These are phyloP conservation scores for Yamadazyma diospyri DNA, from an alignment of 1,139 yeast species.

Conservation along the genomic window DNA sequence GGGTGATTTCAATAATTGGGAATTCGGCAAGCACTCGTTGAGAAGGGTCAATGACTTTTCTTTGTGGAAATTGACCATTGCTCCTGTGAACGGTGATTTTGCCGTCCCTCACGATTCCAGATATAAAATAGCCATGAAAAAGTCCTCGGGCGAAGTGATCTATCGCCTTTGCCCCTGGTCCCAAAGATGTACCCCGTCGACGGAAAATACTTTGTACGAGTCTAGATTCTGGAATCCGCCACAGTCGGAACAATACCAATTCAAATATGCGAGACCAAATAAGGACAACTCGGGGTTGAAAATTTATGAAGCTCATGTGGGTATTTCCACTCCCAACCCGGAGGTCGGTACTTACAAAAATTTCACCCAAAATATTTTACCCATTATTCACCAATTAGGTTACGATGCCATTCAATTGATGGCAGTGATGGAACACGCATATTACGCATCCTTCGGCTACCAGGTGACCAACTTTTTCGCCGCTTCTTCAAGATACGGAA, in stretches of 20 bases:
- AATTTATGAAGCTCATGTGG: constrained; percentile 94
- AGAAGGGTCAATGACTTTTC: constrained; percentile 57
- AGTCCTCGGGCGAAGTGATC: constrained; percentile 65
- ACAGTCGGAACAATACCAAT: constrained; percentile 41
- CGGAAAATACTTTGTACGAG: constrained; percentile 51
- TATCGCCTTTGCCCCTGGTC: constrained; percentile 92
- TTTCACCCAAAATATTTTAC: constrained; percentile 75
- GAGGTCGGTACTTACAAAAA: constrained; percentile 80
- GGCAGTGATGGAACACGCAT: constrained; percentile 99
- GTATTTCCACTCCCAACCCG: constrained; percentile 90
- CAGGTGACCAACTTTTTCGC: constrained; percentile 94
- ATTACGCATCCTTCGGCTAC: constrained; percentile 95
- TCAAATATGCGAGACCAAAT: constrained; percentile 62
- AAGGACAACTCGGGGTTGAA: constrained; percentile 52
- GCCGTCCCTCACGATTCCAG: constrained; percentile 80
- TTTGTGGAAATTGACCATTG: constrained; percentile 58
- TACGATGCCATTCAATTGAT: constrained; percentile 91
- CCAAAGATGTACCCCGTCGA: constrained; percentile 72
- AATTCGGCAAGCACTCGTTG: constrained; percentile 55
- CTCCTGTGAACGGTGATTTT: constrained; percentile 51
- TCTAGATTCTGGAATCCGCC: constrained; percentile 92
- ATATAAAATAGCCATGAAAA: constrained; percentile 67
- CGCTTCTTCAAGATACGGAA: constrained; percentile 81
- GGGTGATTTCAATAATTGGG: constrained; percentile 92
- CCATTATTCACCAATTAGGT: constrained; percentile 80